Evolutionary conservation across 768 basidiomycete genomes (phyloP).

Genomic region (Russula abietina): DNA sequence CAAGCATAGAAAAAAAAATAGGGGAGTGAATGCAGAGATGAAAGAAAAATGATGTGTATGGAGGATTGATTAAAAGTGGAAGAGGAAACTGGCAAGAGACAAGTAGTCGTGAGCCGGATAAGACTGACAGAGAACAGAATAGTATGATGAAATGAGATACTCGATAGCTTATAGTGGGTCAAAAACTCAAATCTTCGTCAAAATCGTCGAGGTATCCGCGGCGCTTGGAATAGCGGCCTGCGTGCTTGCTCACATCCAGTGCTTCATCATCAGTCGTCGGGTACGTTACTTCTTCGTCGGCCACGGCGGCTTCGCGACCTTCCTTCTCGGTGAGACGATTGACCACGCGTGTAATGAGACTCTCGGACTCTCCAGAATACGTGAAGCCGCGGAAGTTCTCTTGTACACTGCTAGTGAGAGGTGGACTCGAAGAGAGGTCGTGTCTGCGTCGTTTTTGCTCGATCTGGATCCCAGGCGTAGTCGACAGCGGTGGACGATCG

Average conservation of each 20-base stretch:
- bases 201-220: slow-evolving; percentile 39
- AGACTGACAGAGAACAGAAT: background rate
- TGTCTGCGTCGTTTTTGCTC: slow-evolving; percentile 30
- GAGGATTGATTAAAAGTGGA: slow-evolving; percentile 8
- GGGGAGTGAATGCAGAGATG: slow-evolving; percentile 8
- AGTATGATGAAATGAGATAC: slow-evolving; percentile 2
- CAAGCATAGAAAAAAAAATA: slow-evolving; percentile 18
- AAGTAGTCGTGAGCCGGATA: background rate
- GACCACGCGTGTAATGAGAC: slow-evolving; percentile 41
- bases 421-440: slow-evolving; percentile 39
- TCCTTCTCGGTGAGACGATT: slow-evolving; percentile 36
- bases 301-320: slow-evolving; percentile 28
- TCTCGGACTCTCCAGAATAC: slow-evolving; percentile 65
- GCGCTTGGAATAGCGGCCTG: slow-evolving; percentile 63
- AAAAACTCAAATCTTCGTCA: slow-evolving; percentile 34
- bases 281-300: slow-evolving; percentile 36
- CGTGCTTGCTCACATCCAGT: slow-evolving; percentile 55
- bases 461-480: slow-evolving; percentile 20
- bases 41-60: slow-evolving; percentile 16
- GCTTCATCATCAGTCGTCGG: slow-evolving; percentile 71
- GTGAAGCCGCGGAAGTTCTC: slow-evolving; percentile 97
- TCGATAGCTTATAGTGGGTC: slow-evolving; percentile 21
- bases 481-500: slow-evolving; percentile 27
- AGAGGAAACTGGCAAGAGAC: slow-evolving; percentile 3
- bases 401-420: slow-evolving; percentile 87